These are phyloP conservation scores for Zalaria obscura DNA, from an alignment of 2,329 filamentous ascomycete species.

Conservation along the genomic window DNA sequence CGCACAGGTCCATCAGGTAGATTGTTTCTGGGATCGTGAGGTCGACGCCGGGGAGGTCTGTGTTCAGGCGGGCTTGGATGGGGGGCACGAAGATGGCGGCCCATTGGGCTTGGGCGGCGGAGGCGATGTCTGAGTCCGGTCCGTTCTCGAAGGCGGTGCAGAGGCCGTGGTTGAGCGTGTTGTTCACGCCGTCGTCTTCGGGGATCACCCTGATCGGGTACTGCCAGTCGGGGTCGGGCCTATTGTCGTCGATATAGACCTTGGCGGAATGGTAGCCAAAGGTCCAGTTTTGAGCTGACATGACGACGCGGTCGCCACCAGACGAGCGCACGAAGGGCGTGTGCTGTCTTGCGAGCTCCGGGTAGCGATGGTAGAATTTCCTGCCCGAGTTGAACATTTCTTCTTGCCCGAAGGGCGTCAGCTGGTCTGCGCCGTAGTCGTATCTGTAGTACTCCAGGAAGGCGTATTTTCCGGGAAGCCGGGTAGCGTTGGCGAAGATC, in stretches of 20 bases:
- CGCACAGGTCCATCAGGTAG: conserved; percentile 76
- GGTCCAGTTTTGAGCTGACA: conserved; percentile 63
- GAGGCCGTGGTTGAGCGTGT: conserved; percentile 62
- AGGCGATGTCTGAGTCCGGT: conserved; percentile 32
- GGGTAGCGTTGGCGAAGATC: conserved; percentile 44
- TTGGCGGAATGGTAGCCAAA: conserved; percentile 54
- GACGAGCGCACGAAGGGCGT: conserved; percentile 61
- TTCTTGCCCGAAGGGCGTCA: conserved; percentile 53
- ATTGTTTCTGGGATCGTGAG: conserved; percentile 49
- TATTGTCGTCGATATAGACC: conserved; percentile 3
- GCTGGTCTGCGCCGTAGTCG: conserved; percentile 51
- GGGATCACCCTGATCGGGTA: conserved; percentile 42
- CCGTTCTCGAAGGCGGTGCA: conserved; percentile 59
- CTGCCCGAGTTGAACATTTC: conserved; percentile 62
- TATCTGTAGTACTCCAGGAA: conserved; percentile 65
- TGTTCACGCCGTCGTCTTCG: conserved; percentile 56
- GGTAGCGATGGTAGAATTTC: conserved; percentile 64
- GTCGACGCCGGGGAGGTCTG: conserved; percentile 52
- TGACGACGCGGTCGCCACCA: conserved; percentile 55
- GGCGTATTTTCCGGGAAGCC: conserved; percentile 47
- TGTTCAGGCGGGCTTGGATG: conserved; percentile 57
- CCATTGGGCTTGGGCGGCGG: conserved; percentile 43
- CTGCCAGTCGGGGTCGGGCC: conserved; percentile 22
- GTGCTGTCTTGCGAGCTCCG: conserved; percentile 39
- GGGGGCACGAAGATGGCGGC: conserved; percentile 47